phyloP scores from a whole-genome alignment of 2,329 filamentous ascomycete genomes.

The Plenodomus tracheiphilus region DNA sequence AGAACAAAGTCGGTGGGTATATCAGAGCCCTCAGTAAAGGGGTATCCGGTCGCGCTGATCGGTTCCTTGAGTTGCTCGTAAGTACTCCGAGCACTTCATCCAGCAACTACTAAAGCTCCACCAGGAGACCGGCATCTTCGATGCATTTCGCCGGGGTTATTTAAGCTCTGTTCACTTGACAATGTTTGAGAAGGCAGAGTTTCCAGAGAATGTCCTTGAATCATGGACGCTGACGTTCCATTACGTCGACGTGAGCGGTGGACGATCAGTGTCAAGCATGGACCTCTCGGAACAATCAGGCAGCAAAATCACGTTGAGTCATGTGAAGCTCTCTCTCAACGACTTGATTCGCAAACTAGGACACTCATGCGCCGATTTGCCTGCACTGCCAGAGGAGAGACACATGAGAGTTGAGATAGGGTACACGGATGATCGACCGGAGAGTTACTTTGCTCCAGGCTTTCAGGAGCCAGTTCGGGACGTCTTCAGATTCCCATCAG shows the following conservation, averaged over 20 bases:
- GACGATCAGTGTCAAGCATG: slow-evolving; percentile 18
- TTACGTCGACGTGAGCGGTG: slow-evolving; percentile 32
- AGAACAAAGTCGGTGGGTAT: neutral
- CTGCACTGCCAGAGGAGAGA: slow-evolving; percentile 40
- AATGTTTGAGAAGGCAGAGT: slow-evolving; percentile 46
- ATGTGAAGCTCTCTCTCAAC: slow-evolving; percentile 49
- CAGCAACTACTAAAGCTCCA: neutral
- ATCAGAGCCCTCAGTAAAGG: slow-evolving; percentile 5
- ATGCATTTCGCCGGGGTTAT: slow-evolving; percentile 48
- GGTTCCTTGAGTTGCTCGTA: slow-evolving; percentile 4
- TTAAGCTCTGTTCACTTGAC: slow-evolving; percentile 53
- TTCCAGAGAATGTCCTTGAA: slow-evolving; percentile 50
- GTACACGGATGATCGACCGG: slow-evolving; percentile 48
- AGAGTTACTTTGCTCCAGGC: slow-evolving; percentile 48
- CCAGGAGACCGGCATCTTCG: slow-evolving; percentile 55
- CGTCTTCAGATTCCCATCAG: slow-evolving; percentile 33
- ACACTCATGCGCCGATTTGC: slow-evolving; percentile 38
- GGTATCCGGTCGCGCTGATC: slow-evolving; percentile 2
- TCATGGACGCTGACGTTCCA: slow-evolving; percentile 55
- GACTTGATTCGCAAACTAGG: slow-evolving; percentile 49
- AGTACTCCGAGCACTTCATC: neutral
- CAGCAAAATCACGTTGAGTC: slow-evolving; percentile 42
- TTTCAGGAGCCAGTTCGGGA: slow-evolving; percentile 37
- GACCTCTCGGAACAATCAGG: slow-evolving; percentile 35
- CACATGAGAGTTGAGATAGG: slow-evolving; percentile 51